These are phyloP conservation scores for Fraxinus sp. DNA, from an alignment of 305 asterid species.

Conservation along the genomic window DNA sequence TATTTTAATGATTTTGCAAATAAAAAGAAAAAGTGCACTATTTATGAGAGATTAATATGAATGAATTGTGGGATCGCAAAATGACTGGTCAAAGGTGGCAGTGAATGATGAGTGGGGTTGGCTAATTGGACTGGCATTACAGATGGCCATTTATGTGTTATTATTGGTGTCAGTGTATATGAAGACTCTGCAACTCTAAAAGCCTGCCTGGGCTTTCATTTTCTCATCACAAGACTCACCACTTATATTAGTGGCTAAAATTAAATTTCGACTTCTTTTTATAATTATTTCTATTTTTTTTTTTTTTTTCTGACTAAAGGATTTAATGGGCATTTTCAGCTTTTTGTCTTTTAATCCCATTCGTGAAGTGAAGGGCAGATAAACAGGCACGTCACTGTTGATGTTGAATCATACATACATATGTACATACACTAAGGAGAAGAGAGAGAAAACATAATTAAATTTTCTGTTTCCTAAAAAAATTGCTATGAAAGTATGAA, in stretches of 20 bases:
- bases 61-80: conserved; percentile 16
- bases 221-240: conserved; percentile 21
- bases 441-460: background rate
- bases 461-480: background rate
- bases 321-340: too few species aligned
- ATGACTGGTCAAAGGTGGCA: conserved; percentile 45
- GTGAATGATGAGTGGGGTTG: conserved; percentile 43
- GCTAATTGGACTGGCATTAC: conserved; percentile 24
- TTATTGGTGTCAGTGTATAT: conserved; percentile 58
- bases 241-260: background rate
- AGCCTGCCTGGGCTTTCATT: background rate
- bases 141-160: conserved; percentile 47
- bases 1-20: too few species aligned
- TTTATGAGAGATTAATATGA: too few species aligned
- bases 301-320: too few species aligned
- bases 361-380: background rate
- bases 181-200: background rate
- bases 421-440: background rate
- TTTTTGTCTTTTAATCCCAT: background rate
- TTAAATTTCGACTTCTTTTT: background rate
- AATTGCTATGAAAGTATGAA: background rate
- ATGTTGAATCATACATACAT: background rate
- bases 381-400: background rate
- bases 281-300: too few species aligned
- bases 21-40: too few species aligned